Evolutionary conservation across 192 early-diverging fungal genomes (phyloP), one percentile per base, ranked within the genome.

Genomic region (Spizellomyces sp.): DNA sequence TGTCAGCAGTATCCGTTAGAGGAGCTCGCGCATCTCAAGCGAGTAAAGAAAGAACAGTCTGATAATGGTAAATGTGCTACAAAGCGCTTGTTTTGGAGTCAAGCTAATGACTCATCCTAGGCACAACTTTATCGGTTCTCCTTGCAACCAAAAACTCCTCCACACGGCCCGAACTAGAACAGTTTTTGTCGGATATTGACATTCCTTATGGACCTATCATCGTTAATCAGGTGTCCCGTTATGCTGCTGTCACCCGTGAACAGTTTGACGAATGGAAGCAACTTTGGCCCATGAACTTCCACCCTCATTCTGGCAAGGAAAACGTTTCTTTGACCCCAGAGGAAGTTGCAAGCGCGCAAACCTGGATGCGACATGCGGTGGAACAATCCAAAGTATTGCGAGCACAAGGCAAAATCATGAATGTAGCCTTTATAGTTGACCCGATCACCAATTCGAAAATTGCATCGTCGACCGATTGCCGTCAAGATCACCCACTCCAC

Each of bases 221-320:
- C 3, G 66, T 79, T 7, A 72, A 79, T 44, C 48, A 61, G n/a
- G 87, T 94, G 0, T 86, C 93, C 4, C 75, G 75, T 22, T 75
- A 86, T 62, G 78, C 93, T 47, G 84, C 95, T 0, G 65, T 87
- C 41, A 94, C 91, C 1, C 58, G 79, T 5, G 69, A 82, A 9
- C 93, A 97, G 70, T 92, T 90, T 67, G 85, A 92, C 8, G 75
- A 75, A 43, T 97, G 95, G 93, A 93, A 87, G 67, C 10, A 55
- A 10, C 19, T 91, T 22, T 97, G 95, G 95, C 94, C 95, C 6
- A 81, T 93, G n/a, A 77, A 80, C 21, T 97, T 88, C 64, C 86
- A 90, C 72, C 75, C 82, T 63, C 19, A 65, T 47, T 44, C 54
- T 45, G 45, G n/a, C 50, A 56, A 42, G 48, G 36, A 14, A 61